These are phyloP conservation scores for Quercus agrifolia DNA, from an alignment of 306 rosid species.

Conservation along the genomic window DNA sequence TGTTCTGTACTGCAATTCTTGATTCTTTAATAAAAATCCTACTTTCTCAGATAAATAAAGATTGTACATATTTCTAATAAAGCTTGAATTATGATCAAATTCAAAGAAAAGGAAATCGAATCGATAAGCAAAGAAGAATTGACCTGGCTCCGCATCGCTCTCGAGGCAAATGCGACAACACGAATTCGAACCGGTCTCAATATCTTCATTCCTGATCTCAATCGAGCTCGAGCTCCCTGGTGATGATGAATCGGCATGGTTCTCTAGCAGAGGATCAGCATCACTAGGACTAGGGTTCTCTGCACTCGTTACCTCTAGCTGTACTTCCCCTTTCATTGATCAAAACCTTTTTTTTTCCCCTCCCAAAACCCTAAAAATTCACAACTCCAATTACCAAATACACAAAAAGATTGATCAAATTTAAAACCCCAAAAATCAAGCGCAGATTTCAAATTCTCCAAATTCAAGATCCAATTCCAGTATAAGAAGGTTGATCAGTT, in stretches of 20 bases:
- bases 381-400: conserved; percentile 14
- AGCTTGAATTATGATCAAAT: background rate
- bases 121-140: background rate
- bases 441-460: background rate
- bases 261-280: conserved; percentile 73
- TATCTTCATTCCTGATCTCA: conserved; percentile 73
- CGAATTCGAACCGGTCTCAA: conserved; percentile 74
- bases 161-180: conserved; percentile 97
- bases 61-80: background rate
- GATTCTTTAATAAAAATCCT: too few relatives aligned
- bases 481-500: too few relatives aligned
- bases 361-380: conserved; percentile 35
- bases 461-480: background rate
- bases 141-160: conserved; percentile 87
- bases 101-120: background rate
- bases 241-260: conserved; percentile 40
- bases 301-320: conserved; percentile 56
- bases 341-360: too few relatives aligned
- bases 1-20: too few relatives aligned
- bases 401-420: background rate
- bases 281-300: conserved; percentile 67
- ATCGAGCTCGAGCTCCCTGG: conserved; percentile 42
- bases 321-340: conserved; percentile 83
- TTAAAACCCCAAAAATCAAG: background rate
- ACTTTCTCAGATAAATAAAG: background rate